Base-by-base conservation (phyloP, 2,329 filamentous ascomycete genomes). In the Capronia epimyces region DNA sequence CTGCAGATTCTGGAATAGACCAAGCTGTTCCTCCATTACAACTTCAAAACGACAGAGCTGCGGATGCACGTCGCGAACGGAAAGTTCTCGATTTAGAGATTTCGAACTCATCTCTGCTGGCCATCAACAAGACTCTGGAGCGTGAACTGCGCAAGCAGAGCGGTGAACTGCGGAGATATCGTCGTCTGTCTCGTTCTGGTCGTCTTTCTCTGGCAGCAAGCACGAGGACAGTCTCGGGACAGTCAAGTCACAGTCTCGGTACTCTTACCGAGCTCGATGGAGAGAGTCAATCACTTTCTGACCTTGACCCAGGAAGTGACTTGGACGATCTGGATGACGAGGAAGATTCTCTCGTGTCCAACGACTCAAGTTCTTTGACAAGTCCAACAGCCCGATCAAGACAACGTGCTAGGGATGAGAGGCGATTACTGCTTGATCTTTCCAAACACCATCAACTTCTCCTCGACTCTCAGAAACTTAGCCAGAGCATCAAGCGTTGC, bases 31-130 rank as follows among this genome's bases (percentile, higher is more conserved):
- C 53, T 7, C 47, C 49, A 4, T 16, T 43, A 10, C 52, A 53
- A 37, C 49, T 53, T 36, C 53, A 56, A 18, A 31, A 81, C 55
- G 89, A 94, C 53, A 75, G 89, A 5, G 89, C 93, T 9, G 80
- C 86, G n/a, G 93, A 89, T 65, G 93, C 93, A 12, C 81, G 93
- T 24, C 81, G 89, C 29, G 93, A 97, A 68, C 82, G 93, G 55
- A 98, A 97, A 71, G 90, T 98, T 1, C 80, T 97, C 60, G 93
- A 98, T 66, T 75, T 98, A 4, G 89, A 98, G 66, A 98, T 98
- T 57, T 95, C 87, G 49, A 98, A 98, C 64, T 93, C 89, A 1
- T 96, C 90, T 1, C 77, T 98, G 2, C 80, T 95, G 50, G 93
- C 93, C 34, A 97, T 98, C 70, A 98, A 98, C 65, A 80, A 90